Percentiles rank a stretch among this genome's conserved stretches.
Evolutionary conservation across 306 rosid genomes (phyloP).

Genomic region (Potentilla sterilis): DNA sequence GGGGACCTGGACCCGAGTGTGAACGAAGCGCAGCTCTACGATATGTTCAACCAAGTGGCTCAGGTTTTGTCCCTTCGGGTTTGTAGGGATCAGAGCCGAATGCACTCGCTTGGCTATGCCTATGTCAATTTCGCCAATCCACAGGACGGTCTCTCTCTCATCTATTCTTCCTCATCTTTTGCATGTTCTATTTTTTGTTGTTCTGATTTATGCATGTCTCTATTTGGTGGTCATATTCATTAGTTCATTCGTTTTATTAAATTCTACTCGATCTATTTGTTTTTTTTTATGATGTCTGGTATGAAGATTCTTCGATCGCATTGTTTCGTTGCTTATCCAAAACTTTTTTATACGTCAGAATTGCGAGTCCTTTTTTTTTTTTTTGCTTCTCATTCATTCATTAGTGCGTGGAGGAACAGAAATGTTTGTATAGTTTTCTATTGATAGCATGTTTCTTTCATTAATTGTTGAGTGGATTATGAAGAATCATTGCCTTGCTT

Average conservation of each 20-base stretch:
- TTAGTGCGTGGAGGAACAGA: not conserved
- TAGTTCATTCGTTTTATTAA: not conserved
- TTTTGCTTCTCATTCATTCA: not conserved
- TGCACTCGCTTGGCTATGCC: conserved; percentile 81
- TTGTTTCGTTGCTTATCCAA: not conserved
- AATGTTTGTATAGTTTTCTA: not conserved
- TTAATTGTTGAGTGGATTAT: not conserved
- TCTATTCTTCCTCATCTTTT: not conserved
- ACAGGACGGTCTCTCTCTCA: conserved; percentile 58
- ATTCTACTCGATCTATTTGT: not conserved
- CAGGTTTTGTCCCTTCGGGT: conserved; percentile 64
- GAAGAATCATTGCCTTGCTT: not conserved
- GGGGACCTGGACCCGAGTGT: conserved; percentile 75
- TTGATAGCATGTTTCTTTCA: not conserved
- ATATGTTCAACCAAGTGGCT: conserved; percentile 56
- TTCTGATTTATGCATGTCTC: not conserved
- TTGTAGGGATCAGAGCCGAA: conserved; percentile 67
- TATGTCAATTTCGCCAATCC: conserved; percentile 61
- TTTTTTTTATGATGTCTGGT: not conserved
- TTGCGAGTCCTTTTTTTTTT: no score
- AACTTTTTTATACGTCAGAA: not conserved
- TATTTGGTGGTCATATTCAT: not conserved
- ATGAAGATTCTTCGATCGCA: conserved; percentile 18
- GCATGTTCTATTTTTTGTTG: no score
- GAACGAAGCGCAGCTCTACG: conserved; percentile 63